These are phyloP conservation scores for Aspergillus asperescens DNA, from an alignment of 495 filamentous ascomycete species.

Conservation along the genomic window DNA sequence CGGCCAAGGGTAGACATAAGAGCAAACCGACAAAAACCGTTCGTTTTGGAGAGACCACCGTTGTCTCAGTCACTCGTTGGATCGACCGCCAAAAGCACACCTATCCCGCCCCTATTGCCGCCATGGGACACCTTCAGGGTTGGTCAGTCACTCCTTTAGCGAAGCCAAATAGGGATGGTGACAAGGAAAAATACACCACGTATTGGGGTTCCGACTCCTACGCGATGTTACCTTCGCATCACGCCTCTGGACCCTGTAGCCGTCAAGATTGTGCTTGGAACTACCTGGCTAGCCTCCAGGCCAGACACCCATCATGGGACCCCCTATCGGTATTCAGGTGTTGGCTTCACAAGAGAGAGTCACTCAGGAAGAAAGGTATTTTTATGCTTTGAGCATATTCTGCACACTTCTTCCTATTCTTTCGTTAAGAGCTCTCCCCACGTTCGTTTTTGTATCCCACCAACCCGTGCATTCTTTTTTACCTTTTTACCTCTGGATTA, in stretches of 20 bases:
- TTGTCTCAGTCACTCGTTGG: conserved; percentile 18
- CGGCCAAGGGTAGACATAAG: too few species aligned
- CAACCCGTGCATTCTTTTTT: not conserved
- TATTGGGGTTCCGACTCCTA: conserved; percentile 21
- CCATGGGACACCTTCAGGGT: conserved; percentile 20
- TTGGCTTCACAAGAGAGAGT: conserved; percentile 9
- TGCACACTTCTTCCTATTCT: conserved; percentile 1
- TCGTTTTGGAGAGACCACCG: conserved; percentile 22
- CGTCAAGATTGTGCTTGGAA: conserved; percentile 17
- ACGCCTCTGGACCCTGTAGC: conserved; percentile 6
- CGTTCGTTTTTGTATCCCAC: not conserved
- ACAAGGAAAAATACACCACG: conserved; percentile 21
- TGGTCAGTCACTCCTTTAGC: conserved; percentile 20
- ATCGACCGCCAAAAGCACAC: conserved; percentile 19
- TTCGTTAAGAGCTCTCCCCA: conserved; percentile 1
- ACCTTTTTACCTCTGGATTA: too few species aligned
- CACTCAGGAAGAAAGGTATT: conserved; percentile 1
- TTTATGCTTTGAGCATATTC: conserved; percentile 12
- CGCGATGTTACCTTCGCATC: conserved; percentile 9
- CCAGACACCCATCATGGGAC: conserved; percentile 8
- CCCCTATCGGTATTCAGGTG: conserved; percentile 9
- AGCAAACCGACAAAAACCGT: too few species aligned
- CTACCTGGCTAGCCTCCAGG: conserved; percentile 10
- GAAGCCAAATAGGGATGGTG: conserved; percentile 22
- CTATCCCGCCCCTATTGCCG: conserved; percentile 15